Conservation (phyloP, 805 yeast species). For the Zygoascus flipseniorum region DNA sequence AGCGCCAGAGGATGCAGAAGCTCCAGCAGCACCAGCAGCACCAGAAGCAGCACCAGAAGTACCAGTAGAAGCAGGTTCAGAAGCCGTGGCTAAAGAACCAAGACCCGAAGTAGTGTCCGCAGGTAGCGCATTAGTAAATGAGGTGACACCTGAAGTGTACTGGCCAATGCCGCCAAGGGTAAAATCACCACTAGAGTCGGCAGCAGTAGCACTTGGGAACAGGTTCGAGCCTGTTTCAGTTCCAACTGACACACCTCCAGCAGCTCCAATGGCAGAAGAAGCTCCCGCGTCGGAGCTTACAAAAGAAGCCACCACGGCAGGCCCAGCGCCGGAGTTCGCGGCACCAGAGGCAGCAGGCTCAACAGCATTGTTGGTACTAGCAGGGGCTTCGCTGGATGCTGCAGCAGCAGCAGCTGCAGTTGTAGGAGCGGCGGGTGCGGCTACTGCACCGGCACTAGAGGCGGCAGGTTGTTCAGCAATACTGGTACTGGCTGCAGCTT, state of each 20-base stretch:
- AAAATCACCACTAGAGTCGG: background rate
- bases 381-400: background rate
- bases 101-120: background rate
- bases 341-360: background rate
- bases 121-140: background rate
- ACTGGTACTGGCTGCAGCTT: conserved; percentile 3
- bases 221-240: background rate
- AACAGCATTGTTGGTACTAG: background rate
- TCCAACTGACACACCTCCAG: background rate
- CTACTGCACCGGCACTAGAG: conserved; percentile 5
- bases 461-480: background rate
- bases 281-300: conserved; percentile 1
- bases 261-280: conserved; percentile 1
- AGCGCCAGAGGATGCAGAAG: conserved; percentile 6
- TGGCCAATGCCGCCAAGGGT: background rate
- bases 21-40: conserved; percentile 4
- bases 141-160: background rate
- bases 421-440: background rate
- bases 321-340: background rate
- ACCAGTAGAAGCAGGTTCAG: background rate
- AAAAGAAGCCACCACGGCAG: conserved; percentile 1
- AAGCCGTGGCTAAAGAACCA: background rate
- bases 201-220: background rate
- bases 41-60: background rate
- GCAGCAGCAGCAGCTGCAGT: background rate